phyloP scores from a whole-genome alignment of 148 eudicot species.

The Persicaria tinctoria region DNA sequence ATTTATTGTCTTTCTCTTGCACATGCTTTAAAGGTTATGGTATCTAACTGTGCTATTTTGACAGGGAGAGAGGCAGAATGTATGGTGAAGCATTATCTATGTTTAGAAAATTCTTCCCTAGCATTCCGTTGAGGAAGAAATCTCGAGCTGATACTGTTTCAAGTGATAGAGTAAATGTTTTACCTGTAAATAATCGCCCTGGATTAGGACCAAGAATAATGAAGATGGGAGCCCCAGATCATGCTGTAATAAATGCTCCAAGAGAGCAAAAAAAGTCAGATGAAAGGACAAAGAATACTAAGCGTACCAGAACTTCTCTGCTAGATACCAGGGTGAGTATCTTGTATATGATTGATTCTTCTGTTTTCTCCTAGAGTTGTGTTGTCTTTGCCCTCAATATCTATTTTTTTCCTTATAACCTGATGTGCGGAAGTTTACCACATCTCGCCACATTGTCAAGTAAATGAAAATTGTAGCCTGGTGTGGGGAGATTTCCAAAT shows the following conservation, averaged over 20 bases:
- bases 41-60: background rate
- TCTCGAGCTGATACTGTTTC: slow-evolving; percentile 43
- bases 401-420: background rate
- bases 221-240: slow-evolving; percentile 40
- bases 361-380: background rate
- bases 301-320: slow-evolving; percentile 58
- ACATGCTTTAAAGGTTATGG: background rate
- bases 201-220: slow-evolving; percentile 29
- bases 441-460: background rate
- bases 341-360: background rate
- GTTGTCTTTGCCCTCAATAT: background rate
- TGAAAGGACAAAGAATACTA: slow-evolving; percentile 36
- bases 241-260: slow-evolving; percentile 28
- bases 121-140: slow-evolving; percentile 49
- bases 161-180: slow-evolving; percentile 28
- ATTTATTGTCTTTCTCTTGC: slow-evolving; percentile 10
- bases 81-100: slow-evolving; percentile 40
- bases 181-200: slow-evolving; percentile 33
- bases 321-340: slow-evolving; percentile 52
- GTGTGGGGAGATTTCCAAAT: background rate
- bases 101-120: slow-evolving; percentile 52
- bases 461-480: background rate
- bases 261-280: slow-evolving; percentile 44
- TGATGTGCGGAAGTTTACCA: background rate
- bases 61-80: slow-evolving; percentile 53